Evolutionary conservation across 2,329 filamentous ascomycete genomes (phyloP).

Genomic region (Cladophialophora yegresii): DNA sequence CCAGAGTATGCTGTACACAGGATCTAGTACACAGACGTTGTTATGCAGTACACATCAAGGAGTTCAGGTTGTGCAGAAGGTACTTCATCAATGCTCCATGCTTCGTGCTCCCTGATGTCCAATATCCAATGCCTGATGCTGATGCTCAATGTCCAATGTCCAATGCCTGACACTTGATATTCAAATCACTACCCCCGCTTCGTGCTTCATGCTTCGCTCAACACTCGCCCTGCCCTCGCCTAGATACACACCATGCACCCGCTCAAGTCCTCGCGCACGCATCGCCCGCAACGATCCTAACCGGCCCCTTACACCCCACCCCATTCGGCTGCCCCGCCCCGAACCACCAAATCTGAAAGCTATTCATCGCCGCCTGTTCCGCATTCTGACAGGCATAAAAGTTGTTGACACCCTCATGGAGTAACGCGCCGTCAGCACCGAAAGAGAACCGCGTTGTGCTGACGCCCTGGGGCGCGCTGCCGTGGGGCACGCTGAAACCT

Average conservation of each 20-base stretch:
- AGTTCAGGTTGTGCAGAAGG: not conserved
- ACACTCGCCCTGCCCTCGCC: not conserved
- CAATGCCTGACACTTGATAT: not conserved
- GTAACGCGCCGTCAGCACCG: slow-evolving; percentile 6
- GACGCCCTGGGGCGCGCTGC: slow-evolving; percentile 9
- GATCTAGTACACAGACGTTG: no score
- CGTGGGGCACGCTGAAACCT: slow-evolving; percentile 24
- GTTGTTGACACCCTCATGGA: slow-evolving; percentile 14
- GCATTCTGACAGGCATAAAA: slow-evolving; percentile 24
- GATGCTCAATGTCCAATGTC: not conserved
- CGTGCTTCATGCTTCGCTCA: not conserved
- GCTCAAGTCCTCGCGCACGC: not conserved
- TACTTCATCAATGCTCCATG: no score
- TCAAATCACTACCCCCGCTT: no score
- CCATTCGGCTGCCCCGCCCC: not conserved
- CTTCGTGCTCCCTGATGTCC: no score
- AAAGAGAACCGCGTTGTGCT: slow-evolving; percentile 18
- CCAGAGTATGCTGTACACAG: no score
- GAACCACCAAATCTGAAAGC: slow-evolving; percentile 24
- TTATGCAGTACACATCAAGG: no score
- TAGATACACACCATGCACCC: not conserved
- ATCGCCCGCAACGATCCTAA: slow-evolving; percentile 5
- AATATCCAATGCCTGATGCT: not conserved
- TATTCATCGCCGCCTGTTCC: slow-evolving; percentile 8
- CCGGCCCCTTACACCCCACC: slow-evolving; percentile 19